Base-by-base conservation (phyloP, 176 grass and related monocot genomes). In the Eleusine coracana region DNA sequence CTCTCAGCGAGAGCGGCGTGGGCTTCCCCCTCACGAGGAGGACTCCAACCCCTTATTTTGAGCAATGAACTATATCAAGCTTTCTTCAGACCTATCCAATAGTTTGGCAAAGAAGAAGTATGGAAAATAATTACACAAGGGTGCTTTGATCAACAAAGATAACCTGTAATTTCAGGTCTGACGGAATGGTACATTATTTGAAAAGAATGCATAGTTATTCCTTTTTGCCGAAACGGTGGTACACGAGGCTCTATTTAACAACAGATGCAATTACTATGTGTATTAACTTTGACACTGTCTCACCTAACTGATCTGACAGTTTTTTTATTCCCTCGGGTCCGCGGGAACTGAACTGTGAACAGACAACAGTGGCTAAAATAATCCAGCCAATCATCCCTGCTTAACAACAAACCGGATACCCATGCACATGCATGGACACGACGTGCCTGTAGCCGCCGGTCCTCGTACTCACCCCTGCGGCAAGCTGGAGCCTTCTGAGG, bases 291-390 rank as follows among this genome's bases (percentile, higher is more conserved):
- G 6, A 25, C 70, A 51, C 45, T 51, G 46, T 51, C 12, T 31
- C 11, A 17, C 44, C 45, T 0, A 27, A 50, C 25, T 59, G 10
- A 27, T 7, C 5, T 73, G 23, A 29, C 70, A 69, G 37, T 11
- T 69, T 69, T 69, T 69, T 11, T 54, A 74, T 54, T 31, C 27
- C 48, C 14, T 29, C 29, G 15, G 25, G 49, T 15, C 48, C 46
- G 49, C 28, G 71, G 70, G 46, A 73, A 73, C 25, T 73, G 70
- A 51, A 73, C 27, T 54, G 48, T 74, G 71, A 21, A 54, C 71
- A 73, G 71, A 63, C 25, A 63, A 29, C 8, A 18, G 45, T 12
- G 4, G 28, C 48, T 50, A 72, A 49, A 71, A 71, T 71, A 48
- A 27, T 71, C 69, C 3, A 17, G 15, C 49, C 15, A 51, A 17